phyloP scores from a whole-genome alignment of 805 yeast species.

The Metschnikowia continentalis region DNA sequence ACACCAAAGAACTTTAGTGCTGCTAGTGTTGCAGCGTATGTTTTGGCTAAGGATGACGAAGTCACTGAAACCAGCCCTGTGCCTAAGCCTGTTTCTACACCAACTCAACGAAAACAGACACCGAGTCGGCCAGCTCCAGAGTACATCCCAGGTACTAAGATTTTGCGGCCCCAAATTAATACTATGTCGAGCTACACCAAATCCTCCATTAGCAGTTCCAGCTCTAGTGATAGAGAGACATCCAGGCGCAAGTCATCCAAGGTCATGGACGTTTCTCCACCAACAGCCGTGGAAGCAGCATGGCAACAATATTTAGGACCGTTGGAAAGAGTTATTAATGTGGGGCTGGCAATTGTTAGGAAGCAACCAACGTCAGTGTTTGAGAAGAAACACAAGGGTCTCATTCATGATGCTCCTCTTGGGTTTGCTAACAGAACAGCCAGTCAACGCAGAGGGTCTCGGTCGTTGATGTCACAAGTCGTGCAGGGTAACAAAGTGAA shows the following conservation, averaged over 20 bases:
- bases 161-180: constrained; percentile 48
- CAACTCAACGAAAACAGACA: constrained; percentile 16
- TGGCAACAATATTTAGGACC: constrained; percentile 55
- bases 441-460: constrained; percentile 15
- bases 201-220: constrained; percentile 12
- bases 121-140: constrained; percentile 31
- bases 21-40: constrained; percentile 41
- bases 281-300: constrained; percentile 51
- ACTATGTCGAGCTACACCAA: constrained; percentile 26
- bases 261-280: constrained; percentile 39
- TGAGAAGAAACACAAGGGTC: constrained; percentile 56
- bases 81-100: constrained; percentile 17
- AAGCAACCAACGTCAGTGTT: constrained; percentile 44
- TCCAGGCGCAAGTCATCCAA: constrained; percentile 22
- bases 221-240: constrained; percentile 10
- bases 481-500: constrained; percentile 27
- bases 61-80: not conserved
- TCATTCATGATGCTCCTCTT: constrained; percentile 55
- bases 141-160: constrained; percentile 56
- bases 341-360: constrained; percentile 29
- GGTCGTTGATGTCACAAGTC: constrained; percentile 34
- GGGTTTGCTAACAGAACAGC: constrained; percentile 29
- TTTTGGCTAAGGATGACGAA: constrained; percentile 24
- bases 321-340: constrained; percentile 51
- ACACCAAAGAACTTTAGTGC: constrained; percentile 22